These are phyloP conservation scores for Poa pratensis DNA, from an alignment of 176 grass and related monocot genomes.

Conservation along the genomic window DNA sequence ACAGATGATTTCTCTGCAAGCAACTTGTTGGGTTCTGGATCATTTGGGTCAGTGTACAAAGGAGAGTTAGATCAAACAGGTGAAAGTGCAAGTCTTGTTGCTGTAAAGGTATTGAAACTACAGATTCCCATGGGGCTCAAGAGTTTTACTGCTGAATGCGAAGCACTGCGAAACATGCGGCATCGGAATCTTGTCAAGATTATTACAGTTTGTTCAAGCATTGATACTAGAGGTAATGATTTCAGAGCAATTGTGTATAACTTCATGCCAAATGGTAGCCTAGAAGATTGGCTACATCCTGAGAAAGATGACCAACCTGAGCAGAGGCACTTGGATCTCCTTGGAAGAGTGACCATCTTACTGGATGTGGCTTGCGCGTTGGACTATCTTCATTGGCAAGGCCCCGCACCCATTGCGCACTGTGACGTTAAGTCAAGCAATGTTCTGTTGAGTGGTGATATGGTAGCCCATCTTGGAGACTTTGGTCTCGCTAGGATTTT, in stretches of 20 bases:
- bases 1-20: conserved; percentile 19
- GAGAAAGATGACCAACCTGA: not conserved
- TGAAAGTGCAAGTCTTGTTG: conserved; percentile 5
- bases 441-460: conserved; percentile 35
- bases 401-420: conserved; percentile 29
- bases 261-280: conserved; percentile 10
- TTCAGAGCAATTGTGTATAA: conserved; percentile 52
- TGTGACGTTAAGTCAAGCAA: conserved; percentile 40
- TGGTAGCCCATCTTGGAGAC: conserved; percentile 38
- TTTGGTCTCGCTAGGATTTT: conserved; percentile 35
- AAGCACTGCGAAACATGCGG: conserved; percentile 30
- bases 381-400: conserved; percentile 46
- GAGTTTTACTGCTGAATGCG: conserved; percentile 46
- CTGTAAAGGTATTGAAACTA: conserved; percentile 49
- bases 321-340: not conserved
- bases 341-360: conserved; percentile 27
- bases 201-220: conserved; percentile 41
- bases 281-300: conserved; percentile 48
- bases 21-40: conserved; percentile 33
- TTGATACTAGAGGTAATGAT: conserved; percentile 41
- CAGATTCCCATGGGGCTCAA: not conserved
- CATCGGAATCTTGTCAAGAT: conserved; percentile 45
- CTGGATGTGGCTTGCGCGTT: conserved; percentile 47
- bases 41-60: conserved; percentile 44
- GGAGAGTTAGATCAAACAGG: conserved; percentile 3